Evolutionary conservation across 495 filamentous ascomycete genomes (phyloP).

Genomic region (Podospora pseudocomata): DNA sequence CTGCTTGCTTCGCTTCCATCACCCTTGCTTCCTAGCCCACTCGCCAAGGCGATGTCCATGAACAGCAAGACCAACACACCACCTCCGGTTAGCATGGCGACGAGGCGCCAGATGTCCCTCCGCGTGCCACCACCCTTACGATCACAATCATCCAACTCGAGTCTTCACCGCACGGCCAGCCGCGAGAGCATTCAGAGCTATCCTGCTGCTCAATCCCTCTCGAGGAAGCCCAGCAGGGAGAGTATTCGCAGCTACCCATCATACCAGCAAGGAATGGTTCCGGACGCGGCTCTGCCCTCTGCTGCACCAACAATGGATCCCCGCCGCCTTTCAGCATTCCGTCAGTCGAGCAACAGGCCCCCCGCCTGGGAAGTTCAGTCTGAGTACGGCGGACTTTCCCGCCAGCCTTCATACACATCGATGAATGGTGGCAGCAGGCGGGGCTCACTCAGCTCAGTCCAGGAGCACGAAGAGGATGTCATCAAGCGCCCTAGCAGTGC

Average conservation of each 20-base stretch:
- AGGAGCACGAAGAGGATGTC: slow-evolving; percentile 19
- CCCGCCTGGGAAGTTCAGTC: slow-evolving; percentile 23
- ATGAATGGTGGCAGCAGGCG: slow-evolving; percentile 31
- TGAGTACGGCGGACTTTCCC: slow-evolving; percentile 32
- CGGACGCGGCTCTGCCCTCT: slow-evolving; percentile 4
- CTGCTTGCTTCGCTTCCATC: slow-evolving; percentile 25
- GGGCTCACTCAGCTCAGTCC: slow-evolving; percentile 27
- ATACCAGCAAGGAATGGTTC: slow-evolving; percentile 12
- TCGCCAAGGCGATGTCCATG: slow-evolving; percentile 26
- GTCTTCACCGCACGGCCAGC: slow-evolving; percentile 31
- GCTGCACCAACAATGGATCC: slow-evolving; percentile 25
- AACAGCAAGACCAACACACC: slow-evolving; percentile 23
- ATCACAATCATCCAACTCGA: slow-evolving; percentile 35
- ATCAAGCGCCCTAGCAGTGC: slow-evolving; percentile 27
- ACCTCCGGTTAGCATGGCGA: slow-evolving; percentile 37
- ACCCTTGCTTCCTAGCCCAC: slow-evolving; percentile 26
- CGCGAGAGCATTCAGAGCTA: slow-evolving; percentile 35
- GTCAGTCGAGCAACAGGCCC: slow-evolving; percentile 17
- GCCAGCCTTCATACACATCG: slow-evolving; percentile 29
- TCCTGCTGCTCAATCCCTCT: slow-evolving; percentile 20
- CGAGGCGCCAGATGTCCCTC: slow-evolving; percentile 33
- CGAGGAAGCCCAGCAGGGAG: slow-evolving; percentile 34
- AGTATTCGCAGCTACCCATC: slow-evolving; percentile 30
- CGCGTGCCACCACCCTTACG: slow-evolving; percentile 41
- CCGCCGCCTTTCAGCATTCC: slow-evolving; percentile 24